Evolutionary conservation across 2,329 filamentous ascomycete genomes (phyloP).

Genomic region (Amesomyces nigricolor): DNA sequence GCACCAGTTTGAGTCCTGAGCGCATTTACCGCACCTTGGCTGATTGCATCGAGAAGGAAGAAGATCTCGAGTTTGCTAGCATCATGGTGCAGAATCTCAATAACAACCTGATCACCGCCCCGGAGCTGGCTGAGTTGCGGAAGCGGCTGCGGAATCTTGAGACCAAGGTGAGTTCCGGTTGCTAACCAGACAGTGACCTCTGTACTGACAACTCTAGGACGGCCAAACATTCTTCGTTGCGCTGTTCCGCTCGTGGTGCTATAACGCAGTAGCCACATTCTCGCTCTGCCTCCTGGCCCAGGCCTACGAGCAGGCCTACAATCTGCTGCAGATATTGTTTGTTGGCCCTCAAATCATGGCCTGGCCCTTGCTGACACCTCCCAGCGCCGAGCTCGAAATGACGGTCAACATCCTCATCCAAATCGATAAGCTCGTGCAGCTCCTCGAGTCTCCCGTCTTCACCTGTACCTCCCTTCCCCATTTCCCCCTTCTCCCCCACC

Average conservation of each 20-base stretch:
- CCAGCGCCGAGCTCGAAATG: constrained; percentile 94
- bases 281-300: constrained; percentile 92
- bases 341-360: neutral
- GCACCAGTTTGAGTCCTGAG: constrained; percentile 86
- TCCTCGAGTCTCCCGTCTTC: constrained; percentile 95
- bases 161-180: constrained; percentile 53
- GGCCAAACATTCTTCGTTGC: constrained; percentile 94
- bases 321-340: constrained; percentile 90
- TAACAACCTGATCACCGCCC: constrained; percentile 97
- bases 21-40: constrained; percentile 93
- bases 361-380: constrained; percentile 16
- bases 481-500: neutral
- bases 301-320: constrained; percentile 96
- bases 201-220: constrained; percentile 50
- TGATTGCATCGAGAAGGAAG: constrained; percentile 94
- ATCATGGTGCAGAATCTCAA: constrained; percentile 99
- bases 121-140: constrained; percentile 83
- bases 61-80: constrained; percentile 96
- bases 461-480: constrained; percentile 58
- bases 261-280: constrained; percentile 96
- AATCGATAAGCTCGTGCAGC: constrained; percentile 95
- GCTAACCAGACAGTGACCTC: neutral
- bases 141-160: constrained; percentile 88
- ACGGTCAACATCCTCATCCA: constrained; percentile 98
- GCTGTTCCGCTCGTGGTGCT: constrained; percentile 94